Percentiles rank a stretch among this genome's conserved stretches.
phyloP scores from a whole-genome alignment of 257 asterid genomes.

The Mitragyna speciosa region DNA sequence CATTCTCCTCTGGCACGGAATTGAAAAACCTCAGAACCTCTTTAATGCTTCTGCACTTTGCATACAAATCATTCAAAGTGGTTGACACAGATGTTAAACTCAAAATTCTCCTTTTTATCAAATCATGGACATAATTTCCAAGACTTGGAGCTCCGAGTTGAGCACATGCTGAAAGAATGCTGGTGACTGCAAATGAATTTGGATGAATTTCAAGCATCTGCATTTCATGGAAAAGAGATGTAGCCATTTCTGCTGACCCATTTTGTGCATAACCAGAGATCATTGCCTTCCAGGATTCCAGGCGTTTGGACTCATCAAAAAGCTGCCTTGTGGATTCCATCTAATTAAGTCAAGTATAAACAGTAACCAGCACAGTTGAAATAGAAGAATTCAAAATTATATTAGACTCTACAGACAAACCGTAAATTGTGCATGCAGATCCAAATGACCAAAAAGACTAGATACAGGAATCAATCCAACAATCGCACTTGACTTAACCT shows the following conservation, averaged over 20 bases:
- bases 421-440: conserved; percentile 54
- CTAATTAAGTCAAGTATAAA: conserved; percentile 70
- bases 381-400: conserved; percentile 50
- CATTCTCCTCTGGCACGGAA: conserved; percentile 55
- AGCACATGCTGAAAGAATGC: conserved; percentile 88
- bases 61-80: conserved; percentile 87
- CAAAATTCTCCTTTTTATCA: conserved; percentile 58
- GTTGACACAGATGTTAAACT: conserved; percentile 64
- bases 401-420: conserved; percentile 57
- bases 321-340: conserved; percentile 57
- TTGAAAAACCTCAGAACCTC: conserved; percentile 68
- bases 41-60: conserved; percentile 72
- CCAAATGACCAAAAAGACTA: conserved; percentile 66
- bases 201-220: conserved; percentile 71
- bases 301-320: conserved; percentile 67
- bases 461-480: conserved; percentile 79
- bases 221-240: conserved; percentile 76
- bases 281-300: conserved; percentile 93
- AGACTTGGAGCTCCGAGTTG: conserved; percentile 82
- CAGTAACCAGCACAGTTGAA: conserved; percentile 77
- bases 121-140: conserved; percentile 77
- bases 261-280: conserved; percentile 90
- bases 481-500: conserved; percentile 60
- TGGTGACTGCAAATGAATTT: conserved; percentile 73
- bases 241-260: conserved; percentile 69